phyloP scores from a whole-genome alignment of 441 rosid species.

The Hura crepitans region DNA sequence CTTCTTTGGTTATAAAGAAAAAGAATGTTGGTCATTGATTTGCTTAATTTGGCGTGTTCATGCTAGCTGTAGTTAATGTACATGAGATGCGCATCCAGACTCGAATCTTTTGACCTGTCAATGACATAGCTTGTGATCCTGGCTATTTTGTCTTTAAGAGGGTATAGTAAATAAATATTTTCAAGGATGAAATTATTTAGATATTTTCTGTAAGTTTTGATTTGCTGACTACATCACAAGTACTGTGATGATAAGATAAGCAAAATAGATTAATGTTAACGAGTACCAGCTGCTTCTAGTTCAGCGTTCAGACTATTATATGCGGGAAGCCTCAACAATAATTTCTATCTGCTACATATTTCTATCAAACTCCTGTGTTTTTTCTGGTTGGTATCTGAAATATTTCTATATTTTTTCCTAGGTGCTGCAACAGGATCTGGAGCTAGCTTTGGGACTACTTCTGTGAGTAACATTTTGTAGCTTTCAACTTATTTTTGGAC shows the following conservation, averaged over 20 bases:
- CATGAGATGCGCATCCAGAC: background rate
- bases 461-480: constrained; percentile 51
- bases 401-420: constrained; percentile 24
- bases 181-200: background rate
- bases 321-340: background rate
- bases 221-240: background rate
- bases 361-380: background rate
- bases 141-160: background rate
- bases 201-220: background rate
- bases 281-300: background rate
- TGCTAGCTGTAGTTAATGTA: background rate
- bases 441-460: constrained; percentile 72
- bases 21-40: background rate
- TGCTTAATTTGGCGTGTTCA: background rate
- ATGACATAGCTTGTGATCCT: background rate
- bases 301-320: background rate
- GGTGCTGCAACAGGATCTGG: constrained; percentile 72
- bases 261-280: background rate
- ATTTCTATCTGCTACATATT: background rate
- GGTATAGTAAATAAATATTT: background rate
- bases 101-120: background rate
- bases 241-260: background rate
- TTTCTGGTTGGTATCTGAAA: constrained; percentile 15
- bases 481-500: background rate
- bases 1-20: background rate